A percentile compares a stretch with the other conserved stretches of the same genome.
phyloP scores from a whole-genome alignment of 1,139 yeast species.

The Taphrina flavorubra region DNA sequence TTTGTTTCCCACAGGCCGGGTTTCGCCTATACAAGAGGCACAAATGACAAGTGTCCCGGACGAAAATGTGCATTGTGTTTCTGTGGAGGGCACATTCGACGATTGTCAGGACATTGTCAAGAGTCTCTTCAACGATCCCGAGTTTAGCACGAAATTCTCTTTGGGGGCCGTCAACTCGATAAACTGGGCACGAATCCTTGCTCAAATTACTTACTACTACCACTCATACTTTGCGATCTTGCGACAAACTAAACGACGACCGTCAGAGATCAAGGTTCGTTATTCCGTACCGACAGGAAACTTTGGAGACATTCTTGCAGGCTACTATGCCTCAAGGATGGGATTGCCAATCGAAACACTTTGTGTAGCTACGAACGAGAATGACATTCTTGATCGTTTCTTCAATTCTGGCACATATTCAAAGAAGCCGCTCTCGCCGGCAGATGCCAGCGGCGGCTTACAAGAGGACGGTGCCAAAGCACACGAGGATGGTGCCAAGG shows the following conservation, averaged over 20 bases:
- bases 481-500: constrained; percentile 69
- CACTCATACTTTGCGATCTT: constrained; percentile 81
- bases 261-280: constrained; percentile 59
- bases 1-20: constrained; percentile 94
- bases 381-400: constrained; percentile 92
- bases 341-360: constrained; percentile 88
- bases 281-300: constrained; percentile 97
- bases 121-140: constrained; percentile 84
- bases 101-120: constrained; percentile 98
- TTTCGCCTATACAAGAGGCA: constrained; percentile 95
- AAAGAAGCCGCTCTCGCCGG: constrained; percentile 43
- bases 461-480: constrained; percentile 51
- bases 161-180: constrained; percentile 98
- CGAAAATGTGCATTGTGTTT: constrained; percentile 87
- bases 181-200: constrained; percentile 98
- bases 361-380: constrained; percentile 93
- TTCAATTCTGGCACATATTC: constrained; percentile 82
- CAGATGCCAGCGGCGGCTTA: constrained; percentile 48
- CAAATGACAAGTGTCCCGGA: constrained; percentile 99
- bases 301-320: constrained; percentile 97
- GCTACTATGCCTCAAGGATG: constrained; percentile 92
- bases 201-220: constrained; percentile 96
- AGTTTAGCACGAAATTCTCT: constrained; percentile 85
- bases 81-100: constrained; percentile 95
- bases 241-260: constrained; percentile 50